These are phyloP conservation scores for Vigna angularis DNA, from an alignment of 306 rosid genomes.

Conservation along the genomic window DNA sequence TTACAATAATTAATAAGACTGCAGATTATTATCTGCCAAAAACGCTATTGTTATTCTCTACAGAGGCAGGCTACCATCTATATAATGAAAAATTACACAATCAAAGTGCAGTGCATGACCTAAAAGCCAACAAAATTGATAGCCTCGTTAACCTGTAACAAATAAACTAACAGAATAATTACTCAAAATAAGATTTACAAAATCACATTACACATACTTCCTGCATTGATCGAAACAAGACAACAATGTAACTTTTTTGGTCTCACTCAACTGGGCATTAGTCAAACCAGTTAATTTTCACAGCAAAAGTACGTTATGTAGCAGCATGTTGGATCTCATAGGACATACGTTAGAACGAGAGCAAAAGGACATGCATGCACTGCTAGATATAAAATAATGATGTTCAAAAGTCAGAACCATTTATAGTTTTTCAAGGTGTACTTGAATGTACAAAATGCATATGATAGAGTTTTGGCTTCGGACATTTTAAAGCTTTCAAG, in stretches of 20 bases:
- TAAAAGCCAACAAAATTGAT: conserved; percentile 44
- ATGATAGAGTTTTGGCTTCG: conserved; percentile 18
- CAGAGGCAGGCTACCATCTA: conserved; percentile 41
- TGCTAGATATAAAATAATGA: conserved; percentile 25
- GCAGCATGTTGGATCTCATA: conserved; percentile 37
- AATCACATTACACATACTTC: not conserved
- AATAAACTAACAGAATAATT: conserved; percentile 21
- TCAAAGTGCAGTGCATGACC: conserved; percentile 4
- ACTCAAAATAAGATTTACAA: conserved; percentile 17
- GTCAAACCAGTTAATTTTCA: too few species aligned
- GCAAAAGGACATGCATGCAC: conserved; percentile 26
- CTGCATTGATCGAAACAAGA: conserved; percentile 19
- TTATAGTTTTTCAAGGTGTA: conserved; percentile 41
- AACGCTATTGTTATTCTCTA: not conserved
- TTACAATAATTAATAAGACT: not conserved
- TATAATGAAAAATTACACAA: conserved; percentile 28
- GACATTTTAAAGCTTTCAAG: not conserved
- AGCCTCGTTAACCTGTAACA: conserved; percentile 75
- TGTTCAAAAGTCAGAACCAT: conserved; percentile 50
- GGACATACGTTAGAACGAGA: conserved; percentile 42
- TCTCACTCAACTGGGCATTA: too few species aligned
- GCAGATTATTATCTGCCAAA: conserved; percentile 30
- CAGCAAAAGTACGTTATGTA: too few species aligned
- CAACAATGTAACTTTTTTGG: not conserved
- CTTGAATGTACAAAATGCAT: conserved; percentile 44